Base-by-base conservation (phyloP, 2,329 filamentous ascomycete species). In the Apiospora aurea region DNA sequence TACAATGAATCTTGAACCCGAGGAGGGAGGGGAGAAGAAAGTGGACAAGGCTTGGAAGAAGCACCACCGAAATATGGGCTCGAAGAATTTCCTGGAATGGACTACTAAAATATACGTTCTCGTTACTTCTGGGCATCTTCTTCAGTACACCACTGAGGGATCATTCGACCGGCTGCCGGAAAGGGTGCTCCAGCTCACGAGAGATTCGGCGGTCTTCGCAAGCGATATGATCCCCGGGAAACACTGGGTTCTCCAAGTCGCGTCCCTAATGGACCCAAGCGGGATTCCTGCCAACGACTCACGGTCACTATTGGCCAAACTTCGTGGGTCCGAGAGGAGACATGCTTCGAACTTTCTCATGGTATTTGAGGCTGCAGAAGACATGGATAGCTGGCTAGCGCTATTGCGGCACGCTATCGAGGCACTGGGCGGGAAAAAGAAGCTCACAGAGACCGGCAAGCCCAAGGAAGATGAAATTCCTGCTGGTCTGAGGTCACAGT, bases 201-300 rank as follows among this genome's bases (percentile, higher is more conserved):
- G 90, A 74, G 88, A 93, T 67, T 95, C 93, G 3, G 93, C 92
- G 14, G 94, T 93, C 6, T 96, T 94, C 80, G 94, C 92, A 1
- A 94, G 91, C 75, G 94, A 96, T 79, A 85, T 93, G 18, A 94
- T 96, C 71, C 92, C 93, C 3, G 94, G 94, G 7, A 90, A 90
- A 73, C 93, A 95, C 77, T 95, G 93, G 90, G 94, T 96, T 7
- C 81, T 96, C 18, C 93, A 94, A 75, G 89, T 96, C 29, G 92
- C 90, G 2, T 92, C 93, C 47, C 84, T 86, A 11, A 89, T 90
- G 71, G 90, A 91, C 69, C 81, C 87, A 2, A 88, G 92, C 46
- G 89, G 89, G 41, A 83, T 80, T 0, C 78, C 86, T 18, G 77
- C 84, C 3, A 76, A 84, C 2, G 87, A 89, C 49, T 84, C 88